Conservation (phyloP, 352 stramenopile genomes). For the Plasmopara viticola region DNA sequence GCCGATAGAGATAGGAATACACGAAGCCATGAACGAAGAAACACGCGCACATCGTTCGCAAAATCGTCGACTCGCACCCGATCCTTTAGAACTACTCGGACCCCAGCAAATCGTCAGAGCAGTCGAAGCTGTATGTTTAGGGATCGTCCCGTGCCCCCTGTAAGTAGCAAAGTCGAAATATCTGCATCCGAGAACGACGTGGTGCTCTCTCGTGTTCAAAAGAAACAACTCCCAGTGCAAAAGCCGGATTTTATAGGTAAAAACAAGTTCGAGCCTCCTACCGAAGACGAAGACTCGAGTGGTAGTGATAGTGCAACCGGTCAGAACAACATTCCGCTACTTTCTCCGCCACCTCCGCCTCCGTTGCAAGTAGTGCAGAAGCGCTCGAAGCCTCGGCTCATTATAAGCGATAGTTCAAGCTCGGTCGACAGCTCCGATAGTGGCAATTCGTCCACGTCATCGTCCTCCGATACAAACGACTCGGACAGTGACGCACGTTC, state of each 20-base stretch:
- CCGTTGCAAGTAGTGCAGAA: conserved; percentile 25
- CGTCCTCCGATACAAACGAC: conserved; percentile 31
- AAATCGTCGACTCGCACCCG: conserved; percentile 14
- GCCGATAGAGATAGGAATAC: conserved; percentile 37
- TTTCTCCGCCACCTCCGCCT: conserved; percentile 25
- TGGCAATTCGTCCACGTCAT: conserved; percentile 31
- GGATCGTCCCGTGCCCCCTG: conserved; percentile 19
- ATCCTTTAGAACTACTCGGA: conserved; percentile 9
- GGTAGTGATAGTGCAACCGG: conserved; percentile 11
- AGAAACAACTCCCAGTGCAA: conserved; percentile 12
- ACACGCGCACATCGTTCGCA: conserved; percentile 15
- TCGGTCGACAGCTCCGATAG: conserved; percentile 35
- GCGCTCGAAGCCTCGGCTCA: conserved; percentile 28
- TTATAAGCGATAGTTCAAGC: conserved; percentile 62
- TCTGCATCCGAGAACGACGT: conserved; percentile 19
- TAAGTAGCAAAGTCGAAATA: conserved; percentile 21
- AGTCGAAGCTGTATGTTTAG: conserved; percentile 20
- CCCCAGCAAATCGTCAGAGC: conserved; percentile 2
- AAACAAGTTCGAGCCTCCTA: conserved; percentile 13
- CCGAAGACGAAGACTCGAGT: conserved; percentile 16
- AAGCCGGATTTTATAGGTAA: conserved; percentile 5
- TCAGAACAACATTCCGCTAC: conserved; percentile 11
- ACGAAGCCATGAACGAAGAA: conserved; percentile 18
- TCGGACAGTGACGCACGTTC: conserved; percentile 25
- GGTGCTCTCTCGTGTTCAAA: conserved; percentile 17